These are phyloP conservation scores for Rhizopus sp. DNA, from an alignment of 371 early-diverging fungal genomes.

Conservation along the genomic window DNA sequence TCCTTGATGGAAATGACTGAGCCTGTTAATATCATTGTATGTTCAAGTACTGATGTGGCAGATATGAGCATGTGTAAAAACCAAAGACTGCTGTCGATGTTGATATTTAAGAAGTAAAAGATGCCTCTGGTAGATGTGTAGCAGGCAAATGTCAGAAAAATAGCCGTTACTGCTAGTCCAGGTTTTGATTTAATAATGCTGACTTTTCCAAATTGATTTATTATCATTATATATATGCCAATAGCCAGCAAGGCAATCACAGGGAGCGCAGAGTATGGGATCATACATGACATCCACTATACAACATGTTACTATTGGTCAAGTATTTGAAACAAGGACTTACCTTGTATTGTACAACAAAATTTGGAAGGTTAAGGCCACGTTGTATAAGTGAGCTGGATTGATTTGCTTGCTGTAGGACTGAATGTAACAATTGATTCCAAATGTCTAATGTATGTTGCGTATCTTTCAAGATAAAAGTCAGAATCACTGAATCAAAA, in stretches of 20 bases:
- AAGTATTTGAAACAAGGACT: too few relatives aligned
- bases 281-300: too few relatives aligned
- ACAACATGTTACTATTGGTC: too few relatives aligned
- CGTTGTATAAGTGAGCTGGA: too few relatives aligned
- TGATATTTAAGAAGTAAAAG: conserved; percentile 19
- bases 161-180: conserved; percentile 66
- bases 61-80: conserved; percentile 63
- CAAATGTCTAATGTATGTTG: conserved; percentile 35
- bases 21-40: conserved; percentile 68
- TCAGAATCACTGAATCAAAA: conserved; percentile 47
- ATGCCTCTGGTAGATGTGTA: conserved; percentile 32
- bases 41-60: conserved; percentile 72
- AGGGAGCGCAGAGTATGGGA: too few relatives aligned
- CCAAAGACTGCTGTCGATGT: conserved; percentile 40
- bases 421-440: conserved; percentile 19
- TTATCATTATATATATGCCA: background rate
- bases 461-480: conserved; percentile 29
- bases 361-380: too few relatives aligned
- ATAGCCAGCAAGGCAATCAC: too few relatives aligned
- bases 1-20: conserved; percentile 66
- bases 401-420: too few relatives aligned
- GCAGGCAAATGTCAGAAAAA: conserved; percentile 39
- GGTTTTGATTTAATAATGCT: conserved; percentile 66
- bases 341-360: too few relatives aligned
- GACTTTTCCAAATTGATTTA: conserved; percentile 4